Evolutionary conservation across 208 protist genomes (phyloP).

Genomic region (Novymonas esmeraldas): DNA sequence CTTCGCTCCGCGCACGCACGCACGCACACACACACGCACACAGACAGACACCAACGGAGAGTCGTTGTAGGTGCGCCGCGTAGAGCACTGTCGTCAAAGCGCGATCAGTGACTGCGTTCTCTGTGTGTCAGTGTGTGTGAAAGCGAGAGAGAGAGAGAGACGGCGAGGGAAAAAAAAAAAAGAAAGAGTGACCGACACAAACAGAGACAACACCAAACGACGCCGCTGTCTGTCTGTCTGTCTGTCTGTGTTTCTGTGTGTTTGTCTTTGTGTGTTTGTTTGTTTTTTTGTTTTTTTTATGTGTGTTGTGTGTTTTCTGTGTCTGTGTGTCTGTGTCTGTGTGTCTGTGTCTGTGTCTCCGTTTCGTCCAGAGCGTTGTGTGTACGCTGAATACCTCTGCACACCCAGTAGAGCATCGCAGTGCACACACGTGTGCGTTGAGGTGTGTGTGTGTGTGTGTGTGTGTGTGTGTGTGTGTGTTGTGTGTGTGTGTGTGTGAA

Average conservation of each 20-base stretch:
- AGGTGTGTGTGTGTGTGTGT: background rate
- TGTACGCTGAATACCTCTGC: background rate
- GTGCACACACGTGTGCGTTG: background rate
- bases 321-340: conserved; percentile 14
- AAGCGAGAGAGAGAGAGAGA: too few relatives aligned
- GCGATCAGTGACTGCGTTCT: too few relatives aligned
- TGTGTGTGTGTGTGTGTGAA: background rate
- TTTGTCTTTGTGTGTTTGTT: background rate
- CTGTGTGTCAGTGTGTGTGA: too few relatives aligned
- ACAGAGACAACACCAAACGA: background rate
- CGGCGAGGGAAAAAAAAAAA: too few relatives aligned
- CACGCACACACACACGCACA: too few relatives aligned
- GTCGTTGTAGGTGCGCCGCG: too few relatives aligned
- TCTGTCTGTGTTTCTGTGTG: conserved; percentile 8
- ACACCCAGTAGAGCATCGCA: background rate
- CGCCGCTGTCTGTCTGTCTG: background rate
- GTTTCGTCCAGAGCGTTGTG: background rate
- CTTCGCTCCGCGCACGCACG: too few relatives aligned
- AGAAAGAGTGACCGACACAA: too few relatives aligned
- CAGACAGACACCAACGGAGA: too few relatives aligned
- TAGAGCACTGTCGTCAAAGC: too few relatives aligned
- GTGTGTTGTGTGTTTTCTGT: background rate
- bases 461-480: background rate
- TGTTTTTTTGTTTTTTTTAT: background rate
- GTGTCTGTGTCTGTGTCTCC: background rate